A percentile compares a stretch with the other conserved stretches of the same genome.
phyloP scores from a whole-genome alignment of 345 rosid genomes.

The Salix viminalis region DNA sequence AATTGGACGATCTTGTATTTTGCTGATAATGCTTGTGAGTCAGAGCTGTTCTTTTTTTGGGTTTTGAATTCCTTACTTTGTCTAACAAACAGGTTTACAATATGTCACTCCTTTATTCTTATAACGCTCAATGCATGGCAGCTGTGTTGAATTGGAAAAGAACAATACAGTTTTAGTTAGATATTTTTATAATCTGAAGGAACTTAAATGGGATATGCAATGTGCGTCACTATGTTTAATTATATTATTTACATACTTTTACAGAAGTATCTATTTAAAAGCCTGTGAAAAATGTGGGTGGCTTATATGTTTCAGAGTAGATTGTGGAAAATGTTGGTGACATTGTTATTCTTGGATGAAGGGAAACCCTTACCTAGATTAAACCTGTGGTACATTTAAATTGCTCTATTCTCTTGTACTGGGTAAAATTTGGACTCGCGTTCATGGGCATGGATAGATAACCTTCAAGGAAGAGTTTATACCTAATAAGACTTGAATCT shows the following conservation, averaged over 20 bases:
- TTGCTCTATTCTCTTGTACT: neutral
- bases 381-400: neutral
- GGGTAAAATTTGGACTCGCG: neutral
- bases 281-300: neutral
- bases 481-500: neutral
- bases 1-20: neutral
- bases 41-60: neutral
- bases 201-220: neutral
- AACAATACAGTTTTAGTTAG: neutral
- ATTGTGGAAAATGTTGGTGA: neutral
- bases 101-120: neutral
- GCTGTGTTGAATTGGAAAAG: neutral
- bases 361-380: neutral
- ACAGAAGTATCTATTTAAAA: neutral
- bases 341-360: neutral
- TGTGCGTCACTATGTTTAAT: neutral
- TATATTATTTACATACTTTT: neutral
- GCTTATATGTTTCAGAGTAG: neutral
- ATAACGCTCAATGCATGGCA: neutral
- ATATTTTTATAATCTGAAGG: neutral
- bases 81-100: neutral
- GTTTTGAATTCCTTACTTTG: neutral
- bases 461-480: neutral
- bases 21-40: neutral
- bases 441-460: neutral